Percentiles rank a stretch among this genome's conserved stretches.
Evolutionary conservation across 345 rosid genomes (phyloP).

Genomic region (Euphorbia tirucalli): DNA sequence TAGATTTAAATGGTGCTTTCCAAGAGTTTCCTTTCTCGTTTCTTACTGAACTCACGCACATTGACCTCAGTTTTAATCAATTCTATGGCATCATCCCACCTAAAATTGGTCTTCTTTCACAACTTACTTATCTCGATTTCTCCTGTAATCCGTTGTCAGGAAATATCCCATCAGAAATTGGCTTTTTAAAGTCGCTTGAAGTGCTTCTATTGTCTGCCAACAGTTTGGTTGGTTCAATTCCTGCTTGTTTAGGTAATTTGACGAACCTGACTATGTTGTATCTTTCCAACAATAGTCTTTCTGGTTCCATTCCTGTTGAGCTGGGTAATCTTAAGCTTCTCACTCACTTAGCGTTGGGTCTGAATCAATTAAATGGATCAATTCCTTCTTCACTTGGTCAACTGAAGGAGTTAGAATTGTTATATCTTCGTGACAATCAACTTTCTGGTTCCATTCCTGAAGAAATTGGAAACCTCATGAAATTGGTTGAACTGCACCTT

Average conservation of each 20-base stretch:
- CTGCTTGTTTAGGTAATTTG: conserved; percentile 8
- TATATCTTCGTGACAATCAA: no score
- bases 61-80: no score
- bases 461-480: no score
- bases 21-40: no score
- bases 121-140: neutral
- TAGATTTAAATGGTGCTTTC: no score
- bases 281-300: neutral
- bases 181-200: neutral
- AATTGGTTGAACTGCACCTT: no score
- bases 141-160: neutral
- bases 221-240: no score
- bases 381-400: no score
- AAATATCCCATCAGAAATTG: neutral
- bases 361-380: neutral
- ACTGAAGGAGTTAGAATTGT: no score
- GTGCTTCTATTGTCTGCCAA: neutral
- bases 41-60: no score
- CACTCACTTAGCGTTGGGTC: neutral
- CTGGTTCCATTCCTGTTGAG: neutral
- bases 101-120: conserved; percentile 17
- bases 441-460: no score
- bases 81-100: conserved; percentile 25
- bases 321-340: conserved; percentile 20
- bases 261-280: neutral